Evolutionary conservation across 2,329 filamentous ascomycete species (phyloP).

Genomic region (Ilyonectria mors-panacis): DNA sequence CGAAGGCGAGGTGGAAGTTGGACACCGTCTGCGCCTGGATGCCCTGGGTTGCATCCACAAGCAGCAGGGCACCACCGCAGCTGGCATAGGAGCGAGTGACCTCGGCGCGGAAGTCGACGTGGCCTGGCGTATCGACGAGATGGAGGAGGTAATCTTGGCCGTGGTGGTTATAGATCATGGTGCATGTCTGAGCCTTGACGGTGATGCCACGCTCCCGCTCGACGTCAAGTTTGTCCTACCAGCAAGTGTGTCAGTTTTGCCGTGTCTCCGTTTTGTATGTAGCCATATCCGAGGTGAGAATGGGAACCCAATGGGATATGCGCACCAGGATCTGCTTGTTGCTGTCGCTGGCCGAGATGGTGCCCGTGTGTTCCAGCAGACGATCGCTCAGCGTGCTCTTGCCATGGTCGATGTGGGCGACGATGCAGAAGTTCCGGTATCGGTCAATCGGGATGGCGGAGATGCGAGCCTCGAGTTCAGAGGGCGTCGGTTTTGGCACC

Average conservation of each 20-base stretch:
- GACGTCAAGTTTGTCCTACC: conserved; percentile 90
- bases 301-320: background rate
- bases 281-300: background rate
- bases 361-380: conserved; percentile 92
- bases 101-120: conserved; percentile 97
- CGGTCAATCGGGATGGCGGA: conserved; percentile 82
- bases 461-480: conserved; percentile 67
- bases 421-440: conserved; percentile 97
- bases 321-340: conserved; percentile 90
- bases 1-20: conserved; percentile 98
- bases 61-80: conserved; percentile 90
- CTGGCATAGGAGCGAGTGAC: conserved; percentile 96
- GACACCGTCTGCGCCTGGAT: conserved; percentile 98
- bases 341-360: conserved; percentile 82
- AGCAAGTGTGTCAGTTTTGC: background rate
- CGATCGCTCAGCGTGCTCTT: conserved; percentile 97
- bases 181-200: conserved; percentile 98
- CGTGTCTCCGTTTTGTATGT: background rate
- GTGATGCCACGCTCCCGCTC: conserved; percentile 97
- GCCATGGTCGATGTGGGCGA: conserved; percentile 98
- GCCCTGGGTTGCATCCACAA: conserved; percentile 96
- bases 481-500: conserved; percentile 49
- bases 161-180: conserved; percentile 92
- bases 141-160: conserved; percentile 94
- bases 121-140: conserved; percentile 95